Base-by-base conservation (phyloP, 2,329 filamentous ascomycete genomes). In the Fusarium nisikadoi region DNA sequence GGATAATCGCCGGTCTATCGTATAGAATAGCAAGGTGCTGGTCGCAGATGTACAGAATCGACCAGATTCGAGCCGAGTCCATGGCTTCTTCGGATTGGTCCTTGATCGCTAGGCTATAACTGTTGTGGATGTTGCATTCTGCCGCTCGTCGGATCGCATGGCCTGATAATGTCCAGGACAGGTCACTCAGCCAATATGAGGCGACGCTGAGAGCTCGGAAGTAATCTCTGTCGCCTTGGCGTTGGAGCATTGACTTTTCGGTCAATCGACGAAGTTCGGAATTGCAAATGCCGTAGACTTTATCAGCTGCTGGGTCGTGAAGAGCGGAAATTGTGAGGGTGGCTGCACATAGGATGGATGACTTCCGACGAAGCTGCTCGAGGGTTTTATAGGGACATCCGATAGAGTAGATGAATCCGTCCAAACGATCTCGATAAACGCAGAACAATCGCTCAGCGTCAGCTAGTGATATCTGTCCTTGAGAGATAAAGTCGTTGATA, bases 21-120 rank as follows among this genome's bases (percentile, higher is more conserved):
- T 91, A 90, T 0, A 90, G 81, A 20, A 90, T 90, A 14, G 88
- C 89, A 1, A 90, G 84, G 67, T 90, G 88, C 60, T 89, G 87
- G 43, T 90, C 88, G 72, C 88, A 90, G 5, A 90, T 87, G 59
- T 89, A 90, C 0, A 89, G 79, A n/a, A 89, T 78, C 65, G 90
- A 91, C 89, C 89, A 91, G 11, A 91, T 80, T 12, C 89, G 83
- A 4, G 89, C 84, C 41, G 86, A 84, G 64, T 90, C 87, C 67
- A 84, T 82, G 0, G 83, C 83, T 33, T 87, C 84, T 35, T 83
- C 80, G 4, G 78, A 81, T 16, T 80, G 78, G 8, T 81, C 81
- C 1, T 76, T 68, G 5, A 85, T 76, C 0, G 83, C 81, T 2
- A 80, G 78, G 16, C 80, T 80, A 42, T 84, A 84, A 52, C 82